These are phyloP conservation scores for Mycena sp. DNA, from an alignment of 1,284 basidiomycete genomes.

Conservation along the genomic window DNA sequence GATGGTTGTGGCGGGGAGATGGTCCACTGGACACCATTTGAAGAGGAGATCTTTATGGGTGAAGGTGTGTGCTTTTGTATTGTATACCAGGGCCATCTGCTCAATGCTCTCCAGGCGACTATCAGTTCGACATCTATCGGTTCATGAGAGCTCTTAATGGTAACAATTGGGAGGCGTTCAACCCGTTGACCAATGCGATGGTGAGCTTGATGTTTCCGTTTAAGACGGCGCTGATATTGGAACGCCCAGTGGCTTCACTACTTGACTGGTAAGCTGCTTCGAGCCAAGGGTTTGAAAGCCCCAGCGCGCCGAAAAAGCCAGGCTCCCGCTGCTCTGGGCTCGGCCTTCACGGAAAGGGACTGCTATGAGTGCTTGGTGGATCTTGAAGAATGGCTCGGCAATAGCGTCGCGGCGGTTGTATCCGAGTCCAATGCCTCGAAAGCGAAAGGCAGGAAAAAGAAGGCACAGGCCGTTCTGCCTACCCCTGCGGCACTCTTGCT, in stretches of 20 bases:
- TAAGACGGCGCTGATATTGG: conserved; percentile 15
- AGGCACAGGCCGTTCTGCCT: conserved; percentile 32
- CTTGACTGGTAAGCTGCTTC: conserved; percentile 74
- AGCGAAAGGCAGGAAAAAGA: conserved; percentile 51
- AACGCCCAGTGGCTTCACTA: conserved; percentile 84
- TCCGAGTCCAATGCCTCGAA: conserved; percentile 34
- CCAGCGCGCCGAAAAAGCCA: conserved; percentile 53
- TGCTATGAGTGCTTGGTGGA: conserved; percentile 71
- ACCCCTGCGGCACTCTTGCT: conserved; percentile 22
- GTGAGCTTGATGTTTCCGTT: conserved; percentile 55
- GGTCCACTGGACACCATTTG: conserved; percentile 80
- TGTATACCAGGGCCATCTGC: background rate
- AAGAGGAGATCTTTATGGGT: conserved; percentile 86
- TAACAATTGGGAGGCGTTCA: conserved; percentile 75
- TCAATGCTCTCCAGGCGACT: conserved; percentile 66
- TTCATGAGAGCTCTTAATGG: conserved; percentile 78
- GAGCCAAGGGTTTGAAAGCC: conserved; percentile 70
- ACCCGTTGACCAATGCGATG: conserved; percentile 89
- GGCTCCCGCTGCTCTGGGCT: conserved; percentile 29
- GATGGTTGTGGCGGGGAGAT: conserved; percentile 53
- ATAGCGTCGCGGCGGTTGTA: conserved; percentile 48
- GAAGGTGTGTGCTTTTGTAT: conserved; percentile 60
- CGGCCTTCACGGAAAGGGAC: conserved; percentile 61
- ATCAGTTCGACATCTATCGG: conserved; percentile 96
- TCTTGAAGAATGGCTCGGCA: conserved; percentile 59